These are phyloP conservation scores for Umbelopsis sp. DNA, from an alignment of 371 early-diverging fungal species.

Conservation along the genomic window DNA sequence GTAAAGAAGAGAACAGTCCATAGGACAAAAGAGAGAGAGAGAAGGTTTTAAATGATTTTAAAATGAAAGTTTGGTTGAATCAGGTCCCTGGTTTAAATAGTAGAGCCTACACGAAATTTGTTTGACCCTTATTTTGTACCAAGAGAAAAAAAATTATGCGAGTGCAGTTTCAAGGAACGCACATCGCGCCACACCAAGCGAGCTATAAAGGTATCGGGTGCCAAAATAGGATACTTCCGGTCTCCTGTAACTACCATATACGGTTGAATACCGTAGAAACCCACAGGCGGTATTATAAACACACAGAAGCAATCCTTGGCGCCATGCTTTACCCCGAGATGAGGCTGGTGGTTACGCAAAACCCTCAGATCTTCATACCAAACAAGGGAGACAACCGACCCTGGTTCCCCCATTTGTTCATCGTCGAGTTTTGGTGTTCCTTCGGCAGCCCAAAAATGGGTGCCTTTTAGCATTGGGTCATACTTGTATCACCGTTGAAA, in stretches of 20 bases:
- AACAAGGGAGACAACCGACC: conserved; percentile 9
- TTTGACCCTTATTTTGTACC: conserved; percentile 8
- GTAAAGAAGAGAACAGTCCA: conserved; percentile 16
- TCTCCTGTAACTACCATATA: not conserved
- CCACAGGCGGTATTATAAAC: not conserved
- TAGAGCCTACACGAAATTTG: no score
- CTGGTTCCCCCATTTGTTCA: not conserved
- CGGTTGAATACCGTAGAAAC: not conserved
- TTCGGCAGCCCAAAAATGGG: conserved; percentile 9
- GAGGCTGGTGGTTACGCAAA: conserved; percentile 20
- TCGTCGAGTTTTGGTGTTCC: not conserved
- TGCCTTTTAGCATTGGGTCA: not conserved
- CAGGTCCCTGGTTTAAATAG: not conserved
- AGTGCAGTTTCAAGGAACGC: conserved; percentile 9
- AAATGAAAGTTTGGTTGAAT: not conserved
- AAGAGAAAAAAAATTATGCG: conserved; percentile 13
- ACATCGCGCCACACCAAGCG: not conserved
- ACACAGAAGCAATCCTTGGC: conserved; percentile 5
- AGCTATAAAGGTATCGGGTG: not conserved
- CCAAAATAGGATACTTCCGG: conserved; percentile 1
- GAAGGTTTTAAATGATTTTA: not conserved
- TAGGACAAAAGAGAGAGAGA: not conserved
- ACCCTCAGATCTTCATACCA: conserved; percentile 10
- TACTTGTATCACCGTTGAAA: not conserved
- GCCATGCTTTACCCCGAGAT: conserved; percentile 10